Evolutionary conservation across 345 rosid species (phyloP).

Genomic region (Murraya paniculata): DNA sequence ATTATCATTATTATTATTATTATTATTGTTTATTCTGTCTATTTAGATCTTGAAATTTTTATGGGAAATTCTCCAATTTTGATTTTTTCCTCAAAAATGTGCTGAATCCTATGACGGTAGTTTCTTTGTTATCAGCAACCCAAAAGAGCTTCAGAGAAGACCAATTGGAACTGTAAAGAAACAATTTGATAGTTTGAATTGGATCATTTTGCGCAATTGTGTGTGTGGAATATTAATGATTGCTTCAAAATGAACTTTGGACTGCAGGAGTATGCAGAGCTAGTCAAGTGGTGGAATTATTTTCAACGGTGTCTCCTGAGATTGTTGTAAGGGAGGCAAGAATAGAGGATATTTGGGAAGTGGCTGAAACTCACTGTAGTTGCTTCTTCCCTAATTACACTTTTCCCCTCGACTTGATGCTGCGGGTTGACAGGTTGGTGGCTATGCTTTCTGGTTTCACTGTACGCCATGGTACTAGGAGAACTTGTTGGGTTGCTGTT

Average conservation of each 20-base stretch:
- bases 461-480: slow-evolving; percentile 60
- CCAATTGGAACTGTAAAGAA: too few species aligned
- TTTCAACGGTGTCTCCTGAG: slow-evolving; percentile 66
- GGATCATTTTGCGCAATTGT: background rate
- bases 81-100: background rate
- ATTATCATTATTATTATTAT: background rate
- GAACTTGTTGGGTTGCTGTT: slow-evolving; percentile 84
- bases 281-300: slow-evolving; percentile 74
- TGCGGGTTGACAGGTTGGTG: slow-evolving; percentile 72
- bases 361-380: slow-evolving; percentile 95
- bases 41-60: background rate
- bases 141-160: background rate
- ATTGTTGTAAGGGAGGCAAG: slow-evolving; percentile 93
- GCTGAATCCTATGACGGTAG: background rate
- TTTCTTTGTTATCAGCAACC: background rate
- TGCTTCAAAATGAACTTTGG: background rate
- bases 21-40: background rate
- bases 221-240: background rate
- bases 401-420: slow-evolving; percentile 76
- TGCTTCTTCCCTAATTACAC: slow-evolving; percentile 84
- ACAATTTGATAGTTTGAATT: too few species aligned
- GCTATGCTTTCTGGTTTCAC: slow-evolving; percentile 77
- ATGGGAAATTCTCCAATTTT: background rate
- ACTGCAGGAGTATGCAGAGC: slow-evolving; percentile 66
- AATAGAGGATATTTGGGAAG: slow-evolving; percentile 93